Conservation (phyloP, 306 rosid genomes). For the Sindora glabra region DNA sequence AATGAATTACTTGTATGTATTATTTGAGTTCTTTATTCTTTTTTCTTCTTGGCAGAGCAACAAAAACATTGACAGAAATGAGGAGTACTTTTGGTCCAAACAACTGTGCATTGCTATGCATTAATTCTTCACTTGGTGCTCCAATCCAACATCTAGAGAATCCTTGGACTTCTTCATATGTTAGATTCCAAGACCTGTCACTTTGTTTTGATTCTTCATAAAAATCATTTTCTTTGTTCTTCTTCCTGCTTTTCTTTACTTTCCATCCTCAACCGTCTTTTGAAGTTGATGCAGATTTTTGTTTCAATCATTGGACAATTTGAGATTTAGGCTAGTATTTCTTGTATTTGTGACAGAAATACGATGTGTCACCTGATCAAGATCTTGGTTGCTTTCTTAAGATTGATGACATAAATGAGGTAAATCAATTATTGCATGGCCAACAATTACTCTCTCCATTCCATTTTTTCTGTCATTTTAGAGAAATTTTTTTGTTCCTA, state of each 20-base stretch:
- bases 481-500: too few relatives aligned
- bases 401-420: constrained; percentile 65
- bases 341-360: constrained; percentile 52
- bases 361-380: constrained; percentile 44
- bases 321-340: constrained; percentile 26
- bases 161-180: constrained; percentile 75
- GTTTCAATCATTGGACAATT: constrained; percentile 10
- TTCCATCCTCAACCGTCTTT: constrained; percentile 1
- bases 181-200: constrained; percentile 39
- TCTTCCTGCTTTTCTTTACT: neutral
- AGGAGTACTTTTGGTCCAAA: constrained; percentile 68
- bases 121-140: constrained; percentile 69
- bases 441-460: too few relatives aligned
- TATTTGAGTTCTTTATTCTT: constrained; percentile 18
- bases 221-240: neutral
- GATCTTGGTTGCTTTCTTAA: constrained; percentile 69
- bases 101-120: constrained; percentile 66
- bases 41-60: constrained; percentile 48
- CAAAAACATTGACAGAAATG: constrained; percentile 71
- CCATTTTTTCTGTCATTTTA: too few relatives aligned
- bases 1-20: constrained; percentile 8
- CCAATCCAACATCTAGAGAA: constrained; percentile 53
- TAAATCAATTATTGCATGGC: constrained; percentile 20
- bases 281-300: neutral
- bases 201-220: neutral